Conservation (phyloP, 2,329 filamentous ascomycete species). For the Colletotrichum horii region DNA sequence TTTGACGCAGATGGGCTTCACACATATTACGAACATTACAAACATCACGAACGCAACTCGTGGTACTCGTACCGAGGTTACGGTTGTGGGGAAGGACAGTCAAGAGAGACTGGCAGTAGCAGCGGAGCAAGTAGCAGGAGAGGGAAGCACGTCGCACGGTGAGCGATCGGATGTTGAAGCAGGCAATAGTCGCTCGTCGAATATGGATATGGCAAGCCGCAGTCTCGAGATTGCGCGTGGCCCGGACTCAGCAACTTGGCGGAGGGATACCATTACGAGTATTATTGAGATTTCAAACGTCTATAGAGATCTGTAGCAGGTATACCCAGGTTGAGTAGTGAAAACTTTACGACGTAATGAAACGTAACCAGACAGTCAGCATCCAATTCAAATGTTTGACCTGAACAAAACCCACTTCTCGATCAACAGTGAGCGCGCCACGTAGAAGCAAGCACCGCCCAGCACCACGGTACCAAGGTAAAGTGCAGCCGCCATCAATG, state of each 20-base stretch:
- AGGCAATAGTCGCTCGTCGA: background rate
- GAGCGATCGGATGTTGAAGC: background rate
- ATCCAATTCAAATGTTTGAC: background rate
- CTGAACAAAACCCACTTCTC: background rate
- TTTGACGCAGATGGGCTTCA: conserved; percentile 23
- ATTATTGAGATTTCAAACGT: background rate
- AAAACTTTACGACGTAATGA: background rate
- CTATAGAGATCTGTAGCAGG: background rate
- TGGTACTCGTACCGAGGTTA: background rate
- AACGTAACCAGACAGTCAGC: background rate
- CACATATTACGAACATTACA: background rate
- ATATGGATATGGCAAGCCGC: background rate
- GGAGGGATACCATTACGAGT: background rate
- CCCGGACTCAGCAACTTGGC: background rate
- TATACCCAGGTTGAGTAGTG: background rate
- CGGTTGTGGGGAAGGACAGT: background rate
- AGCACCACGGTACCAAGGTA: background rate
- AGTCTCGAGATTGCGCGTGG: background rate
- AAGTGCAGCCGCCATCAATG: background rate
- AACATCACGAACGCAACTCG: background rate
- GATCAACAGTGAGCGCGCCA: background rate
- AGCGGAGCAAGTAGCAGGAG: background rate
- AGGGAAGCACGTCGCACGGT: background rate
- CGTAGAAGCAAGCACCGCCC: background rate
- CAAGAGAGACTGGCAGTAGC: background rate